A percentile compares a stretch with the other conserved stretches of the same genome.
phyloP scores from a whole-genome alignment of 2,329 filamentous ascomycete genomes.

The Trichoderma hamatum region DNA sequence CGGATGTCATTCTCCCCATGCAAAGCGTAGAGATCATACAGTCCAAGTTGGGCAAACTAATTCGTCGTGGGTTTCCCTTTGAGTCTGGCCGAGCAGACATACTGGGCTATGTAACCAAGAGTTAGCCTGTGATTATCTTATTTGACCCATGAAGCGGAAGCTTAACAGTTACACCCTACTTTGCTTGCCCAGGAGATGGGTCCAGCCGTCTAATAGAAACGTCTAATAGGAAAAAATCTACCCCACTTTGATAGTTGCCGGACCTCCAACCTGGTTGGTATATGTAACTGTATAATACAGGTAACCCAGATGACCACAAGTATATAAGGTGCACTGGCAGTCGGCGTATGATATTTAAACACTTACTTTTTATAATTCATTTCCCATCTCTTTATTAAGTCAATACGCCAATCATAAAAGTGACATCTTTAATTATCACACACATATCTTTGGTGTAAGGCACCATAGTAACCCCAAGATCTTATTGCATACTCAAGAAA shows the following conservation, averaged over 20 bases:
- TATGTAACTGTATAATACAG: background rate
- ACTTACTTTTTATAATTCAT: background rate
- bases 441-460: background rate
- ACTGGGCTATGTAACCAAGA: background rate
- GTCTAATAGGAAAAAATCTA: background rate
- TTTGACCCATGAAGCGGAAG: background rate
- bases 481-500: background rate
- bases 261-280: background rate
- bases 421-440: background rate
- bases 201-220: background rate
- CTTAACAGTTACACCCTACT: background rate
- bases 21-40: background rate
- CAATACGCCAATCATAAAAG: background rate
- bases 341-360: background rate
- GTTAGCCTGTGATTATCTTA: background rate
- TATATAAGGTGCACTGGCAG: background rate
- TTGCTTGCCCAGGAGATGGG: background rate
- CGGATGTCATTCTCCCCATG: background rate
- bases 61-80: slow-evolving; percentile 16
- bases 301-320: background rate
- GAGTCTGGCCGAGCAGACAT: background rate
- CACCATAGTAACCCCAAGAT: background rate
- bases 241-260: background rate
- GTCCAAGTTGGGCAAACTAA: background rate
- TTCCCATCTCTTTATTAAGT: background rate